Evolutionary conservation across 1,284 basidiomycete species (phyloP).

Genomic region (Cryptococcus amylolentus): DNA sequence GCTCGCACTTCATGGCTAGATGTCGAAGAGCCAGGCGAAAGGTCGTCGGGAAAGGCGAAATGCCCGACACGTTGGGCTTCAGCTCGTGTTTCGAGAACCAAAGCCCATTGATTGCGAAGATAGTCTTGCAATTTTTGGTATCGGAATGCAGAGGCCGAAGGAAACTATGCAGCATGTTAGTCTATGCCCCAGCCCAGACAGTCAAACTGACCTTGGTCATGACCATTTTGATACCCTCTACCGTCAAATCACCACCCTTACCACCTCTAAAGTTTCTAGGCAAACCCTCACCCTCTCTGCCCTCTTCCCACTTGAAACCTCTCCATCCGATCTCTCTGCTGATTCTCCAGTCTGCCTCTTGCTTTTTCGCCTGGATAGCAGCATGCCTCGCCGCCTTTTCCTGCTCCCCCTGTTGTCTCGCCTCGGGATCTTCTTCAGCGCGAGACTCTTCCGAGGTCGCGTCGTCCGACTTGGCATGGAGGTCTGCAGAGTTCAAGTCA

Average conservation of each 20-base stretch:
- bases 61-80: conserved; percentile 36
- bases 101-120: conserved; percentile 53
- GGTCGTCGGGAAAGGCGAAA: conserved; percentile 31
- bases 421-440: conserved; percentile 19
- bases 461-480: conserved; percentile 7
- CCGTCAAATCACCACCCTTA: conserved; percentile 67
- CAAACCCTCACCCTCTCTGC: conserved; percentile 36
- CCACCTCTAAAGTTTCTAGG: conserved; percentile 51
- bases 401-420: conserved; percentile 17
- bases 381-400: conserved; percentile 18
- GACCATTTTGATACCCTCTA: conserved; percentile 81
- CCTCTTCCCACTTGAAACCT: conserved; percentile 47
- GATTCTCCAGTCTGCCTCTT: conserved; percentile 24
- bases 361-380: conserved; percentile 22
- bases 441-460: conserved; percentile 21
- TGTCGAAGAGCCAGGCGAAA: conserved; percentile 15
- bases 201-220: conserved; percentile 66
- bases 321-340: conserved; percentile 38
- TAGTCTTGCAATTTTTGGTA: conserved; percentile 54
- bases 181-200: background rate
- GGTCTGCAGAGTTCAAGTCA: background rate
- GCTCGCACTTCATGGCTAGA: conserved; percentile 21
- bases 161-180: conserved; percentile 44
- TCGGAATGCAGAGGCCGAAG: conserved; percentile 54
- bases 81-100: conserved; percentile 39